phyloP scores from a whole-genome alignment of 805 yeast species.

The Kuraishia borneana region DNA sequence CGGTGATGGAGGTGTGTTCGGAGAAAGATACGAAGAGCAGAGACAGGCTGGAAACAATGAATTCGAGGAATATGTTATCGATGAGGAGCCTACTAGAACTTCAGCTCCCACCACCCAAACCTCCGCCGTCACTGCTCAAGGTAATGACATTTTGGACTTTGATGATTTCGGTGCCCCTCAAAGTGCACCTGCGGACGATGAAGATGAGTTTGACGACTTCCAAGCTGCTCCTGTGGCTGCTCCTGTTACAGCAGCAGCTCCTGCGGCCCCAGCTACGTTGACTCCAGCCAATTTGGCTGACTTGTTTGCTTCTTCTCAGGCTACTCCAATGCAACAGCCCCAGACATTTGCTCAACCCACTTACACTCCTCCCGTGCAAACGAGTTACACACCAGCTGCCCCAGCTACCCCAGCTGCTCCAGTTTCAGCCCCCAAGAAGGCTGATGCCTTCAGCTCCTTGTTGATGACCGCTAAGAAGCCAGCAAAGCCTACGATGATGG shows the following conservation, averaged over 20 bases:
- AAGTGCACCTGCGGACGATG: slow-evolving; percentile 30
- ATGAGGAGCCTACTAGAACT: slow-evolving; percentile 18
- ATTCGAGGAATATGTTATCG: slow-evolving; percentile 56
- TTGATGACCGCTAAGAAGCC: slow-evolving; percentile 50
- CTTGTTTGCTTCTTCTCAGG: slow-evolving; percentile 16
- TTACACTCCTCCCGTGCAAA: slow-evolving; percentile 5
- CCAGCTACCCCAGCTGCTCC: slow-evolving; percentile 23
- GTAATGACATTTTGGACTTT: slow-evolving; percentile 40
- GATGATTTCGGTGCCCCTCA: slow-evolving; percentile 13
- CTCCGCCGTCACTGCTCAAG: slow-evolving; percentile 33
- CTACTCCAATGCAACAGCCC: slow-evolving; percentile 1
- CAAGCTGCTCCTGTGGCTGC: slow-evolving; percentile 38
- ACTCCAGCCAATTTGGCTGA: slow-evolving; percentile 19
- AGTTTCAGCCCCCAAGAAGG: slow-evolving; percentile 27
- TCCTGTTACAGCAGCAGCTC: slow-evolving; percentile 14
- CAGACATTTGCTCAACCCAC: slow-evolving; percentile 1
- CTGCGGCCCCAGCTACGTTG: slow-evolving; percentile 2
- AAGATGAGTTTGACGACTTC: slow-evolving; percentile 75
- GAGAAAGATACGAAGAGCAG: slow-evolving; percentile 51
- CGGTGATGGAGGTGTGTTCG: slow-evolving; percentile 66
- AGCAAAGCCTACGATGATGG: slow-evolving; percentile 3
- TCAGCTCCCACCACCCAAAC: slow-evolving; percentile 21
- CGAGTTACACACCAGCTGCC: slow-evolving; percentile 7
- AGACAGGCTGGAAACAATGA: slow-evolving; percentile 31
- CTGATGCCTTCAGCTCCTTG: slow-evolving; percentile 66